Conservation (phyloP, 1,284 basidiomycete genomes). For the Apiotrichum laibachii region DNA sequence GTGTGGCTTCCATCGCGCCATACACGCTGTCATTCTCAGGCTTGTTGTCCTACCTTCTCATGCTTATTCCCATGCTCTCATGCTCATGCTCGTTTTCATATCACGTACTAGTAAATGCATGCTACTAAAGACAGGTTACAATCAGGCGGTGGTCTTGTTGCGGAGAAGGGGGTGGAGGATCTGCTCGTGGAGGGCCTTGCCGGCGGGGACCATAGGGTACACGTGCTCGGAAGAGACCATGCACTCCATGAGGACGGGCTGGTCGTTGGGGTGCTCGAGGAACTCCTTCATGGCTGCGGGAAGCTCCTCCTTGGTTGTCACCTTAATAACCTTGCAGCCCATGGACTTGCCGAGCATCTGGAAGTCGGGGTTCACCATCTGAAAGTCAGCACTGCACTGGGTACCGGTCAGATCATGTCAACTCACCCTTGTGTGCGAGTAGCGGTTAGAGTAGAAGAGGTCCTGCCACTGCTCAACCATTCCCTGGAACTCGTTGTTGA, state of each 20-base stretch:
- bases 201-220: constrained; percentile 80
- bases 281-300: constrained; percentile 98
- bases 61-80: too few species aligned
- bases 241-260: constrained; percentile 89
- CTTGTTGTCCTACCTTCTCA: too few species aligned
- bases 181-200: constrained; percentile 87
- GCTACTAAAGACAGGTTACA: neutral
- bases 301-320: constrained; percentile 68
- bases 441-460: constrained; percentile 73
- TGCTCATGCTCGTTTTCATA: too few species aligned
- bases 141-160: constrained; percentile 24
- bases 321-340: constrained; percentile 86
- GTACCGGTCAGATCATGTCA: too few species aligned
- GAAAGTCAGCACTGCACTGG: constrained; percentile 87
- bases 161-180: constrained; percentile 50
- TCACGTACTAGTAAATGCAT: neutral
- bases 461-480: constrained; percentile 99
- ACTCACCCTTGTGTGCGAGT: constrained; percentile 99
- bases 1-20: too few species aligned
- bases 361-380: constrained; percentile 94
- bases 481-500: constrained; percentile 95
- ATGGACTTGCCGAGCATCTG: constrained; percentile 81
- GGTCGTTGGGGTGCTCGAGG: constrained; percentile 77
- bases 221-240: constrained; percentile 85
- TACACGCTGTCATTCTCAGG: too few species aligned